Conservation (phyloP, 2,329 filamentous ascomycete genomes). For the Chaetomium strumarium region DNA sequence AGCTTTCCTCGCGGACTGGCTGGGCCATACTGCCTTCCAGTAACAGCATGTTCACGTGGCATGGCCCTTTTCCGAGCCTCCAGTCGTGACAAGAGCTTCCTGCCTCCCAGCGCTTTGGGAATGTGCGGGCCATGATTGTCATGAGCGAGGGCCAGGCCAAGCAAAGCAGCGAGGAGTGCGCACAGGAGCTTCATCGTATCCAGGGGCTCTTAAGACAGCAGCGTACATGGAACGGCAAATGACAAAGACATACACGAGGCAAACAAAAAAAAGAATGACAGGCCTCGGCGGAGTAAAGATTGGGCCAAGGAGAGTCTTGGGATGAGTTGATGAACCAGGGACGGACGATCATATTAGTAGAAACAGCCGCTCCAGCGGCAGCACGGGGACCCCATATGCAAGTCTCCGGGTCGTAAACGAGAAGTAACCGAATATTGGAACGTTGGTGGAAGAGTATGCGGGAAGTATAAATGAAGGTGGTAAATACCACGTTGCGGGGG, state of each 20-base stretch:
- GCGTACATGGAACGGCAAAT: conserved; percentile 3
- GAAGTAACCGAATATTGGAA: background rate
- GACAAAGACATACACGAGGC: background rate
- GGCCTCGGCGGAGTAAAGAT: background rate
- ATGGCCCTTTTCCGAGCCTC: conserved; percentile 10
- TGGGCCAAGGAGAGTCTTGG: background rate
- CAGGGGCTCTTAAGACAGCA: conserved; percentile 5
- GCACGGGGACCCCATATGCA: conserved; percentile 13
- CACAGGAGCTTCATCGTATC: conserved; percentile 25
- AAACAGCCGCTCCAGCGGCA: conserved; percentile 4
- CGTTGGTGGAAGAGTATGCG: conserved; percentile 15
- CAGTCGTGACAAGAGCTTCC: conserved; percentile 25
- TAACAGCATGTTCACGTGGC: background rate
- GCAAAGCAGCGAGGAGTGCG: conserved; percentile 23
- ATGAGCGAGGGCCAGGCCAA: conserved; percentile 26
- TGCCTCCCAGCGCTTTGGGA: conserved; percentile 26
- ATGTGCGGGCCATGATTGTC: conserved; percentile 24
- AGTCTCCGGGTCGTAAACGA: conserved; percentile 21
- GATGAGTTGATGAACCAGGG: conserved; percentile 10
- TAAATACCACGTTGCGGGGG: conserved; percentile 20
- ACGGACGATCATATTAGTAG: conserved; percentile 11
- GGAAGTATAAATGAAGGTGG: conserved; percentile 21
- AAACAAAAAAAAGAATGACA: background rate
- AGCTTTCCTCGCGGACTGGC: conserved; percentile 5
- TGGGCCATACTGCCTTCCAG: conserved; percentile 2